Conservation (phyloP, 192 early-diverging fungal genomes). For the Funneliformis geosporum region DNA sequence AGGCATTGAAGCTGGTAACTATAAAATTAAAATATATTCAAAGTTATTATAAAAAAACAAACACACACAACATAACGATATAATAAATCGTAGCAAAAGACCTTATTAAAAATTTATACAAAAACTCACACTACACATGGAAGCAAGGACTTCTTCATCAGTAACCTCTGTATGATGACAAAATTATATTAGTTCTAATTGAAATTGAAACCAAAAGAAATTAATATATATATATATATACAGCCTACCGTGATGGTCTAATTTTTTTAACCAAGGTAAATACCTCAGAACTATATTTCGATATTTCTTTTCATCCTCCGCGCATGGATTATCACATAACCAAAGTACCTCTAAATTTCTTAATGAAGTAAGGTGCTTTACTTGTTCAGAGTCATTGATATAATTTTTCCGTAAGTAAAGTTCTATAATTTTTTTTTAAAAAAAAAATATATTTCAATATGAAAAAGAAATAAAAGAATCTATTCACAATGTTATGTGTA, state of each 20-base stretch:
- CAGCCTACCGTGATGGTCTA: slow-evolving; percentile 31
- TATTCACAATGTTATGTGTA: not conserved
- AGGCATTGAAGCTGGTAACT: slow-evolving; percentile 14
- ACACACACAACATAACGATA: not conserved
- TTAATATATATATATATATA: too few species aligned
- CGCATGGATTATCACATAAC: slow-evolving; percentile 33
- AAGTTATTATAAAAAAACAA: too few species aligned
- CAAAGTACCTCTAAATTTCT: slow-evolving; percentile 30
- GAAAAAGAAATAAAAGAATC: not conserved
- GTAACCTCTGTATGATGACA: slow-evolving; percentile 15
- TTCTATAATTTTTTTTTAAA: not conserved
- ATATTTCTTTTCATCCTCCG: slow-evolving; percentile 25
- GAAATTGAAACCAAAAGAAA: not conserved
- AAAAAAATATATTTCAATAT: not conserved
- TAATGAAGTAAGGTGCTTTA: slow-evolving; percentile 18
- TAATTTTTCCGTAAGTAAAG: slow-evolving; percentile 32
- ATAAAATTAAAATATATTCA: not conserved
- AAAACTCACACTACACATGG: slow-evolving; percentile 15
- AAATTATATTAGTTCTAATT: not conserved
- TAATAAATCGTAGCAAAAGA: not conserved
- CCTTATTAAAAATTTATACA: not conserved
- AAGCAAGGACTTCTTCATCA: slow-evolving; percentile 29
- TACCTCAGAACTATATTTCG: slow-evolving; percentile 14
- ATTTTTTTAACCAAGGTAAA: slow-evolving; percentile 29
- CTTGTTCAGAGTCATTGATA: slow-evolving; percentile 28